Conservation (phyloP, 371 early-diverging fungal genomes). For the Mucor irregularis region DNA sequence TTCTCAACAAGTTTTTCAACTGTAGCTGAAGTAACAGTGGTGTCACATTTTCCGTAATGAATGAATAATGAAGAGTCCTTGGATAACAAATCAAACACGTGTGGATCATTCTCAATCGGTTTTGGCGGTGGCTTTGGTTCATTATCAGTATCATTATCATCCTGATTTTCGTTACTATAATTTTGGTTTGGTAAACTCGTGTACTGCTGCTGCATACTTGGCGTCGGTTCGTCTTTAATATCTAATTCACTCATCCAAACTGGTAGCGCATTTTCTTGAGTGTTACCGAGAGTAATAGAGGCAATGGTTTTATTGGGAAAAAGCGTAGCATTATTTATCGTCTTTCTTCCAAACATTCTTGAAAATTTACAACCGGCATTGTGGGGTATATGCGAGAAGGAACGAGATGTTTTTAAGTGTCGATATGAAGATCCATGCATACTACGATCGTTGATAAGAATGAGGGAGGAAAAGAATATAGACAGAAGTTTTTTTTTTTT, state of each 20-base stretch:
- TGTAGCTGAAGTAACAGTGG: slow-evolving; percentile 49
- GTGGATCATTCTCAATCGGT: slow-evolving; percentile 49
- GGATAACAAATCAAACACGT: slow-evolving; percentile 41
- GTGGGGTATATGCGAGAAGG: slow-evolving; percentile 24
- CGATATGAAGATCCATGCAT: slow-evolving; percentile 6
- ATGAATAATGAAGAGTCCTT: slow-evolving; percentile 28
- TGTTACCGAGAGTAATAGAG: too few relatives aligned
- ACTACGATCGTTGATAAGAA: not conserved
- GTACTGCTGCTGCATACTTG: too few relatives aligned
- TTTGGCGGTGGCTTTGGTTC: slow-evolving; percentile 19
- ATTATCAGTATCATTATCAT: too few relatives aligned
- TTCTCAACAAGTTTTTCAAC: slow-evolving; percentile 63
- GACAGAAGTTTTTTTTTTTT: slow-evolving; percentile 4
- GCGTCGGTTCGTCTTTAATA: too few relatives aligned
- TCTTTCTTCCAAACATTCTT: slow-evolving; percentile 33
- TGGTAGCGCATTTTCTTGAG: too few relatives aligned
- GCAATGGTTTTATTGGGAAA: slow-evolving; percentile 6
- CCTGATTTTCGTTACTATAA: too few relatives aligned
- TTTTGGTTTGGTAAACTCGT: too few relatives aligned
- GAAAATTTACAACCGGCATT: slow-evolving; percentile 18
- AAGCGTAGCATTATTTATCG: slow-evolving; percentile 7
- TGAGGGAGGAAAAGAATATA: not conserved
- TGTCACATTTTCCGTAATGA: slow-evolving; percentile 41
- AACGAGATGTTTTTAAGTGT: slow-evolving; percentile 15
- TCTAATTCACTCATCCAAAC: too few relatives aligned